Evolutionary conservation across 176 grass and related monocot genomes (phyloP).

Genomic region (Oryza coarctata): DNA sequence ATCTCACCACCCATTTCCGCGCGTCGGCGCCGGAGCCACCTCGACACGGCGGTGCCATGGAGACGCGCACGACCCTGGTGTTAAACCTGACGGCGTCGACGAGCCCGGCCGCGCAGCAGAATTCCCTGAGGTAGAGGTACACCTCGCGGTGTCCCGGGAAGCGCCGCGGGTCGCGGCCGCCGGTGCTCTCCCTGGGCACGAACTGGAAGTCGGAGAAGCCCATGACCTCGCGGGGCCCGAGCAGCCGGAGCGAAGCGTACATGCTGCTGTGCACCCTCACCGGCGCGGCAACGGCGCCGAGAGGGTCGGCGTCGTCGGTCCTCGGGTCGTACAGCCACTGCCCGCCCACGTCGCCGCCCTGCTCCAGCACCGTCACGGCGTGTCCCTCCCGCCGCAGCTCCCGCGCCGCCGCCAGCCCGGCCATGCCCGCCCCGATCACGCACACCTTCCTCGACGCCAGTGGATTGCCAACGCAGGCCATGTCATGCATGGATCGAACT

Average conservation of each 20-base stretch:
- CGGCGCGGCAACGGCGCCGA: not conserved
- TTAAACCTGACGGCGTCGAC: slow-evolving; percentile 15
- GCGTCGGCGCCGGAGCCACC: not conserved
- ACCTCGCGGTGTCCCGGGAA: slow-evolving; percentile 41
- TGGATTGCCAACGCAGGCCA: not conserved
- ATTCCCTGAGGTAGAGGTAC: slow-evolving; percentile 38
- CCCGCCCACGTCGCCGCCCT: slow-evolving; percentile 31
- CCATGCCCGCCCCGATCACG: slow-evolving; percentile 33
- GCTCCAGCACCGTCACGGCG: slow-evolving; percentile 32
- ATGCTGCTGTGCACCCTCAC: slow-evolving; percentile 32
- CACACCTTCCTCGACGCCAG: slow-evolving; percentile 26
- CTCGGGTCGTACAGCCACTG: slow-evolving; percentile 39
- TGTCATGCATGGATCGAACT: not conserved
- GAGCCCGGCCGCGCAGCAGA: slow-evolving; percentile 6
- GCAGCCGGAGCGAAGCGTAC: slow-evolving; percentile 31
- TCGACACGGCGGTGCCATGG: not conserved
- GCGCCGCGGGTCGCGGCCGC: slow-evolving; percentile 1
- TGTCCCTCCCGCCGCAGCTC: slow-evolving; percentile 33
- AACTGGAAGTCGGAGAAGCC: slow-evolving; percentile 43
- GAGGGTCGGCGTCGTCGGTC: not conserved
- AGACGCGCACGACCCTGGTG: slow-evolving; percentile 19
- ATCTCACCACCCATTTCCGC: slow-evolving; percentile 18
- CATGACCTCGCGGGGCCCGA: not conserved
- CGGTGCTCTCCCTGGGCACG: not conserved
- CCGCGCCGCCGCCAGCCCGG: slow-evolving; percentile 29